phyloP scores from a whole-genome alignment of 1,139 yeast species.

The Saccharomyces pastorianus region DNA sequence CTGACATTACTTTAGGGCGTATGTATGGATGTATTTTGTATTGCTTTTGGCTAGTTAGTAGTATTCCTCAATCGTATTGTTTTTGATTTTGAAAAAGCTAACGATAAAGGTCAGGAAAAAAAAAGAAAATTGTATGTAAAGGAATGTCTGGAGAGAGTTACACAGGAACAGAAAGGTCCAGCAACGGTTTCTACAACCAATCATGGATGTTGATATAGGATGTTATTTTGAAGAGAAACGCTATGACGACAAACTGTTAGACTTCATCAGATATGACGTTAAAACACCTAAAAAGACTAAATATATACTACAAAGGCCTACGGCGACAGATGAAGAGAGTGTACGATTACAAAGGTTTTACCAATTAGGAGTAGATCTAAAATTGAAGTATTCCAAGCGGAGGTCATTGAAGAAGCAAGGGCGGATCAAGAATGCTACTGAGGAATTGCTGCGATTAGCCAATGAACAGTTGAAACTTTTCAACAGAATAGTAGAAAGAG shows the following conservation, averaged over 20 bases:
- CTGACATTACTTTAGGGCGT: conserved; percentile 2
- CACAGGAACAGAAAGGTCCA: not conserved
- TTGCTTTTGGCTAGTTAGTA: not conserved
- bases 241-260: conserved; percentile 12
- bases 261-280: conserved; percentile 13
- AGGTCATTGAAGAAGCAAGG: conserved; percentile 4
- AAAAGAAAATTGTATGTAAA: not conserved
- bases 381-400: not conserved
- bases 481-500: conserved; percentile 55
- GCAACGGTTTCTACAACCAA: not conserved
- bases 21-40: not conserved
- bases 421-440: conserved; percentile 1
- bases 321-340: not conserved
- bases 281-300: conserved; percentile 1
- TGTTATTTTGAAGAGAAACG: conserved; percentile 14
- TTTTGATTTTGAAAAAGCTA: not conserved
- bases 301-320: not conserved
- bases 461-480: conserved; percentile 34
- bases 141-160: not conserved
- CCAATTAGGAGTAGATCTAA: not conserved
- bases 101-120: not conserved
- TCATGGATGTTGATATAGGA: conserved; percentile 8
- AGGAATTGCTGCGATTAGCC: conserved; percentile 4
- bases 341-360: not conserved
- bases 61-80: not conserved